These are phyloP conservation scores for Yamadazyma nakazawae DNA, from an alignment of 805 yeast genomes.

Conservation along the genomic window DNA sequence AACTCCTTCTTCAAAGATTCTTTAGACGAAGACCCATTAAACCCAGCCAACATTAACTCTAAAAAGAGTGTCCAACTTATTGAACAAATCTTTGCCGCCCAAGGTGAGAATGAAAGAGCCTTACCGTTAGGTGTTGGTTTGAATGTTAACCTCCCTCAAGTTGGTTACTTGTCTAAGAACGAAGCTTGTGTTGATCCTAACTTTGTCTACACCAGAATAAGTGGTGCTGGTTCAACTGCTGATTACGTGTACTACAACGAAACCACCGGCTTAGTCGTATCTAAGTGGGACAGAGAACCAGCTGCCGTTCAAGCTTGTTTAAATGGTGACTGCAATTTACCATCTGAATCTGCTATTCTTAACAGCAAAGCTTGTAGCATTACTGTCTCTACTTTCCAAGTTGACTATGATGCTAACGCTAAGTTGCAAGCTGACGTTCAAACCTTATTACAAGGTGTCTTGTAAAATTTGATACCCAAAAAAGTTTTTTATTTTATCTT, in stretches of 20 bases:
- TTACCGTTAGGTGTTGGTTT: conserved; percentile 46
- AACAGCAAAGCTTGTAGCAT: conserved; percentile 36
- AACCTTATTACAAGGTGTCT: conserved; percentile 10
- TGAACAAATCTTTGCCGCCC: conserved; percentile 31
- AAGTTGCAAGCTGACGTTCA: conserved; percentile 17
- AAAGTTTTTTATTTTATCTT: no score
- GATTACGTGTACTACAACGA: conserved; percentile 37
- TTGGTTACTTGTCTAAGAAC: conserved; percentile 29
- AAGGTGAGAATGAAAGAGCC: conserved; percentile 34
- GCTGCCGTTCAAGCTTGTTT: conserved; percentile 25
- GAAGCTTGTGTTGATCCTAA: conserved; percentile 44
- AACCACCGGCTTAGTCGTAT: conserved; percentile 28
- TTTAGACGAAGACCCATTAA: conserved; percentile 38
- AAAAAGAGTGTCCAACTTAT: conserved; percentile 38
- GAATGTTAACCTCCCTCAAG: conserved; percentile 48
- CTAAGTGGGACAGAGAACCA: conserved; percentile 11
- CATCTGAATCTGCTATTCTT: conserved; percentile 37
- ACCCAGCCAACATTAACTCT: conserved; percentile 46
- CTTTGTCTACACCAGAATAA: conserved; percentile 43
- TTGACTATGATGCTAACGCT: conserved; percentile 43
- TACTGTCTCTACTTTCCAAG: conserved; percentile 45
- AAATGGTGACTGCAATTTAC: conserved; percentile 44
- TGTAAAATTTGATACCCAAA: not conserved
- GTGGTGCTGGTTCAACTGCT: conserved; percentile 37
- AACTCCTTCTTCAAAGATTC: conserved; percentile 49